Evolutionary conservation across 2,329 filamentous ascomycete species (phyloP).

Genomic region (Colletotrichum lini): DNA sequence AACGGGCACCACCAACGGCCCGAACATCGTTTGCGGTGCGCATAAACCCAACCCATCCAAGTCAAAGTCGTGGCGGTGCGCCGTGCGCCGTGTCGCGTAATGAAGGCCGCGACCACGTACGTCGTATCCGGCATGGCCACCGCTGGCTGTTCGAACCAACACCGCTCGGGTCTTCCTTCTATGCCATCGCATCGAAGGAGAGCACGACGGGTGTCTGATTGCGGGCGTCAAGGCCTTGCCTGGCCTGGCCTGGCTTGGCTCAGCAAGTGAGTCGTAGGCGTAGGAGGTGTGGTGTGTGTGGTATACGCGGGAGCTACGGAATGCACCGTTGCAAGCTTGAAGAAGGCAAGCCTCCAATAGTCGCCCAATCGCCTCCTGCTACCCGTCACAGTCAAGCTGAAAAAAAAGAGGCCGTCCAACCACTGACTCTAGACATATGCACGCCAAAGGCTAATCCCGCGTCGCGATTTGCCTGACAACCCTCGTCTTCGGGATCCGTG

Average conservation of each 20-base stretch:
- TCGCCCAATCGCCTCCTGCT: conserved; percentile 5
- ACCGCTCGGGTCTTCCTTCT: neutral
- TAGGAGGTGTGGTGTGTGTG: neutral
- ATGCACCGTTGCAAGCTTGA: conserved; percentile 39
- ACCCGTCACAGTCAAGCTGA: conserved; percentile 14
- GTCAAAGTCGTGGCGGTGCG: conserved; percentile 1
- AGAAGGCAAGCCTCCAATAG: neutral
- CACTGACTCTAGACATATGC: neutral
- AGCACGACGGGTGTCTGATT: neutral
- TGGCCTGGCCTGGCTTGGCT: neutral
- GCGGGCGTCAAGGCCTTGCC: conserved; percentile 2
- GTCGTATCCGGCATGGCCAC: conserved; percentile 18
- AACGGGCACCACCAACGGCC: neutral
- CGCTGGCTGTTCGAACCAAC: conserved; percentile 9
- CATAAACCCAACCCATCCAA: neutral
- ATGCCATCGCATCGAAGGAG: neutral
- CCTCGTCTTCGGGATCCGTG: conserved; percentile 9
- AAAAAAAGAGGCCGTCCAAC: conserved; percentile 22
- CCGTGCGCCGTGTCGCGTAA: conserved; percentile 23
- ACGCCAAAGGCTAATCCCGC: conserved; percentile 19
- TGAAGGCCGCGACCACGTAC: neutral
- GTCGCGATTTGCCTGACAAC: conserved; percentile 7
- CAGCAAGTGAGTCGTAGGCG: conserved; percentile 3
- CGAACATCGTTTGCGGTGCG: conserved; percentile 18
- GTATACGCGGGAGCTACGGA: conserved; percentile 26